Conservation (phyloP, 1,284 basidiomycete genomes). For the Ustilago cynodontis region DNA sequence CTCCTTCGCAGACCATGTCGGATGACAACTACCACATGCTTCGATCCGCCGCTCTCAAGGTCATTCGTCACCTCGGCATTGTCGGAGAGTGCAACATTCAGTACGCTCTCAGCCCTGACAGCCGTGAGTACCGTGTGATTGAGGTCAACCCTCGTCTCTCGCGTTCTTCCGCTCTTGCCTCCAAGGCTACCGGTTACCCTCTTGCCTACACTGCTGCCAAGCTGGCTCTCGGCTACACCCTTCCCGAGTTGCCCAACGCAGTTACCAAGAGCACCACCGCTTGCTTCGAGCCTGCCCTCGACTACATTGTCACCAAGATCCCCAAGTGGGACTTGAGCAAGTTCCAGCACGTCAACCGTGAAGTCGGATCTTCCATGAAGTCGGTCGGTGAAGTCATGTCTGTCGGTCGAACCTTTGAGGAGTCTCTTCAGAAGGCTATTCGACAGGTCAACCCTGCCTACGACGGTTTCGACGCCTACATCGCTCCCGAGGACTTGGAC, state of each 20-base stretch:
- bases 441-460: conserved; percentile 93
- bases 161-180: conserved; percentile 82
- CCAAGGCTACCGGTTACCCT: conserved; percentile 98
- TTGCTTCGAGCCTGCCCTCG: conserved; percentile 98
- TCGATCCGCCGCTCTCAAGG: conserved; percentile 95
- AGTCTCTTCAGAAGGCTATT: conserved; percentile 97
- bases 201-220: conserved; percentile 99
- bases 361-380: conserved; percentile 98
- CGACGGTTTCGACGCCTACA: conserved; percentile 77
- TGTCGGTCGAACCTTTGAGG: conserved; percentile 98
- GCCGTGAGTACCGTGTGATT: conserved; percentile 96
- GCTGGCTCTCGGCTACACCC: conserved; percentile 97
- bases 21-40: conserved; percentile 99
- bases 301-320: conserved; percentile 99
- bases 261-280: conserved; percentile 99
- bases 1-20: conserved; percentile 95
- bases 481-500: conserved; percentile 85
- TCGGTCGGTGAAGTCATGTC: conserved; percentile 99
- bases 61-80: conserved; percentile 96
- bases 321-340: conserved; percentile 99
- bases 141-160: conserved; percentile 70
- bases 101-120: conserved; percentile 94
- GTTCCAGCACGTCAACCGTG: conserved; percentile 94
- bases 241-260: conserved; percentile 97
- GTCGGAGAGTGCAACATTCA: conserved; percentile 99